phyloP scores from a whole-genome alignment of 208 protist species.

The Acanthamoeba divionensis region DNA sequence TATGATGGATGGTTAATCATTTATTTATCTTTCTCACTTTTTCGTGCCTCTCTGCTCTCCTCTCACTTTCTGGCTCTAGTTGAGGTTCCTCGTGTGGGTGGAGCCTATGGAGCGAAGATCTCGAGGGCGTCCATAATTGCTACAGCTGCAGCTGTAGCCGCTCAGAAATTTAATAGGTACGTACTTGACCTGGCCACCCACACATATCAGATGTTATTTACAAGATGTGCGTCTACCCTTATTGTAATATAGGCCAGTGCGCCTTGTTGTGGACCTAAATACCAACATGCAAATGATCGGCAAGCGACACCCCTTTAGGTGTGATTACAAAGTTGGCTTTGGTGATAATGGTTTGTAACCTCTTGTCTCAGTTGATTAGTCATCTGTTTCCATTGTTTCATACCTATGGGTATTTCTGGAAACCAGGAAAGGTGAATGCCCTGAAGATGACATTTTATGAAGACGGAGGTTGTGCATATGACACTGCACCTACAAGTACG shows the following conservation, averaged over 20 bases:
- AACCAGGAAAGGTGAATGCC: neutral
- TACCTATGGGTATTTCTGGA: neutral
- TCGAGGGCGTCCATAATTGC: neutral
- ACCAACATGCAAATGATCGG: constrained; percentile 19
- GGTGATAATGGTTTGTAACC: neutral
- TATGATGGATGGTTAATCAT: neutral
- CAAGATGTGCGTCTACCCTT: neutral
- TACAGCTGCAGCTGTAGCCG: constrained; percentile 28
- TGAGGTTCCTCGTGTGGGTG: constrained; percentile 8
- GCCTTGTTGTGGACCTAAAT: neutral
- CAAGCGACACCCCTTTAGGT: neutral
- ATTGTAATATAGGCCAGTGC: neutral
- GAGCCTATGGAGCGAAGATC: constrained; percentile 55
- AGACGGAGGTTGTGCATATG: neutral
- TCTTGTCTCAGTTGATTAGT: neutral
- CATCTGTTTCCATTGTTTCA: neutral
- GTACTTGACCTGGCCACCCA: neutral
- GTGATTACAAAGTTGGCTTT: constrained; percentile 46
- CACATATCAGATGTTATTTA: neutral
- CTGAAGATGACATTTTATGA: neutral
- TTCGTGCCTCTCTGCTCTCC: neutral
- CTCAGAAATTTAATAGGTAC: constrained; percentile 2
- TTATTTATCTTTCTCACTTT: neutral
- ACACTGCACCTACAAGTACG: neutral
- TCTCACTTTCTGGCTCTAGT: neutral